Evolutionary conservation across 1,284 basidiomycete species (phyloP).

Genomic region (Ustilago esculenta): DNA sequence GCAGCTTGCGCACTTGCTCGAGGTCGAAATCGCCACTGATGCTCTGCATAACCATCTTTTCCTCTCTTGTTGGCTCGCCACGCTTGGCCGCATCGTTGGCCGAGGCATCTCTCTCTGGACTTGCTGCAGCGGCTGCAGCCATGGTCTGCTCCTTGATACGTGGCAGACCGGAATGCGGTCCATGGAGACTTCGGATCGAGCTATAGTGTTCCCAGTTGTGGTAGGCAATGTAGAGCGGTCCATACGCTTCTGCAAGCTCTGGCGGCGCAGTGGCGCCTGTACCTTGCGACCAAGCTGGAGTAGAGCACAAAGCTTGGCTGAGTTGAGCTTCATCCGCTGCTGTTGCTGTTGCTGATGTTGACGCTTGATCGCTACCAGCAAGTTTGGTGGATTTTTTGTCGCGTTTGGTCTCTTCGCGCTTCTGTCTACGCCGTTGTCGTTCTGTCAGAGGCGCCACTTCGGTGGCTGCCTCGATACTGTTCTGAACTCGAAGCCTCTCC

Average conservation of each 20-base stretch:
- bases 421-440: constrained; percentile 39
- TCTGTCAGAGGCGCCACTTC: constrained; percentile 40
- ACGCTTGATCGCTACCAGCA: constrained; percentile 2
- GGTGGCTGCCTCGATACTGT: constrained; percentile 27
- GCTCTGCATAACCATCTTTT: constrained; percentile 54
- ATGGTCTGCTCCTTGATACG: constrained; percentile 72
- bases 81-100: constrained; percentile 3
- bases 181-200: constrained; percentile 84
- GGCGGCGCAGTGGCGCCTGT: background rate
- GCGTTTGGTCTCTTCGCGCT: constrained; percentile 37
- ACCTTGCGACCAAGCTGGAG: constrained; percentile 8
- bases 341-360: constrained; percentile 2
- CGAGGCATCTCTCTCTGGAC: constrained; percentile 7
- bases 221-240: constrained; percentile 70
- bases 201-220: constrained; percentile 95
- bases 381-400: constrained; percentile 17
- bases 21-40: constrained; percentile 39
- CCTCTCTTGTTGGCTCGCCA: constrained; percentile 37
- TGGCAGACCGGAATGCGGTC: constrained; percentile 82
- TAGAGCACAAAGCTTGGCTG: background rate
- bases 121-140: constrained; percentile 12
- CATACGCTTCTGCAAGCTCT: constrained; percentile 49
- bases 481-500: constrained; percentile 44
- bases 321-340: background rate
- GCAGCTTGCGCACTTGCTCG: constrained; percentile 35